Conservation (phyloP, 768 basidiomycete genomes). For the Atractiella rhizophila region DNA sequence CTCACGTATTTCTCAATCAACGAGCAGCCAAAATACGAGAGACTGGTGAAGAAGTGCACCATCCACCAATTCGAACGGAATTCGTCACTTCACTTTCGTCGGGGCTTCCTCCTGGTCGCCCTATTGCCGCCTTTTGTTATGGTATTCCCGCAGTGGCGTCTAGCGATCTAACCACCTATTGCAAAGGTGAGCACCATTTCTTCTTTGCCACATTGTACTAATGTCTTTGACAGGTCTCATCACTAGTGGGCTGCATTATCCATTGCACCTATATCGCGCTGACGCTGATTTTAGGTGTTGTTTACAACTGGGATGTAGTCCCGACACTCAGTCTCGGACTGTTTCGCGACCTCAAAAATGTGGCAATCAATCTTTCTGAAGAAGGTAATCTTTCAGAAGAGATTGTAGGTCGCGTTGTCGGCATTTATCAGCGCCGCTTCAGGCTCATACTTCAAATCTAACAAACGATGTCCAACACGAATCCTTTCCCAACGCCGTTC, state of each 20-base stretch:
- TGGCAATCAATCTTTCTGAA: slow-evolving; percentile 21
- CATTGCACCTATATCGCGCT: no score
- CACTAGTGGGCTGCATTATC: no score
- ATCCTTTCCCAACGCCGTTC: background rate
- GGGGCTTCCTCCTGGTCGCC: slow-evolving; percentile 22
- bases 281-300: slow-evolving; percentile 21
- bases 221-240: no score
- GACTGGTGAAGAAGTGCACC: background rate
- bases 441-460: background rate
- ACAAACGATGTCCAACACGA: background rate
- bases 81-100: slow-evolving; percentile 21
- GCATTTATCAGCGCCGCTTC: slow-evolving; percentile 17
- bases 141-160: slow-evolving; percentile 22
- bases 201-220: no score
- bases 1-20: slow-evolving; percentile 7
- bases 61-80: slow-evolving; percentile 16
- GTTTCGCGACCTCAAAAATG: slow-evolving; percentile 21
- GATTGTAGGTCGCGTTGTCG: slow-evolving; percentile 21
- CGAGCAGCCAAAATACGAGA: background rate
- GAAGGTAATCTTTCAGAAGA: slow-evolving; percentile 22
- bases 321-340: slow-evolving; percentile 19
- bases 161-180: slow-evolving; percentile 19
- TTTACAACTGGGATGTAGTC: slow-evolving; percentile 21
- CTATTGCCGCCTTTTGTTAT: slow-evolving; percentile 22
- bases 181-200: no score